Base-by-base conservation (phyloP, 2,329 filamentous ascomycete species). In the Cladobotryum protrusum region DNA sequence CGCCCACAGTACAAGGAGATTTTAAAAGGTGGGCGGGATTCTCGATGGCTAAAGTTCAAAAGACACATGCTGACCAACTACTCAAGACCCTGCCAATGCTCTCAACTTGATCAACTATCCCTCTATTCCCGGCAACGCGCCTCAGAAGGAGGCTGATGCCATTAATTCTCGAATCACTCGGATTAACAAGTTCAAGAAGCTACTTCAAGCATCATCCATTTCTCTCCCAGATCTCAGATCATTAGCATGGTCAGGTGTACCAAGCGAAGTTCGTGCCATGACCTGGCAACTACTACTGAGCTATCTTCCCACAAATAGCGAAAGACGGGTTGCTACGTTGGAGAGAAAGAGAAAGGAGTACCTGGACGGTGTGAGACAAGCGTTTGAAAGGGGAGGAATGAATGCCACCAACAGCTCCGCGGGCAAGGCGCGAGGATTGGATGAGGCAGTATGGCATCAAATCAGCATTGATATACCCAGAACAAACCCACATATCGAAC, bases 401-500 rank as follows among this genome's bases (percentile, higher is more conserved):
- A 67, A 57, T 41, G 53, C 59, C 14, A 58, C 57, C 19, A 48
- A 15, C n/a, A 39, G 41, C 32, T 57, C 74, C 1, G 57, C 69
- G 4, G 73, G 77, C 13, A 76, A 77, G 55, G 66, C 73, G 7
- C 71, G 81, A 54, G 92, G 91, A 2, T 72, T 99, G 15, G 95
- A 99, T 60, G 93, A 99, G 72, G 87, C 89, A n/a, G 84, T 99
- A 52, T 99, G 93, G 93, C 93, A 99, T 72, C 93, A 99, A 65
- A 97, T 99, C 70, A 96, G 90, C 68, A 99, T 99, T 62, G 93
- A 99, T 64, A 89, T 97, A 18, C 93, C 93, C 3, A 83, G 93
- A 45, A 99, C 93, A 4, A 97, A 96, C 64, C 93, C 93, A 11
- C 93, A 97, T 68, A 85, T 99, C 48, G 88, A 95, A 59, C 77